Conservation (phyloP, 495 filamentous ascomycete genomes). For the Aspergillus leporis region DNA sequence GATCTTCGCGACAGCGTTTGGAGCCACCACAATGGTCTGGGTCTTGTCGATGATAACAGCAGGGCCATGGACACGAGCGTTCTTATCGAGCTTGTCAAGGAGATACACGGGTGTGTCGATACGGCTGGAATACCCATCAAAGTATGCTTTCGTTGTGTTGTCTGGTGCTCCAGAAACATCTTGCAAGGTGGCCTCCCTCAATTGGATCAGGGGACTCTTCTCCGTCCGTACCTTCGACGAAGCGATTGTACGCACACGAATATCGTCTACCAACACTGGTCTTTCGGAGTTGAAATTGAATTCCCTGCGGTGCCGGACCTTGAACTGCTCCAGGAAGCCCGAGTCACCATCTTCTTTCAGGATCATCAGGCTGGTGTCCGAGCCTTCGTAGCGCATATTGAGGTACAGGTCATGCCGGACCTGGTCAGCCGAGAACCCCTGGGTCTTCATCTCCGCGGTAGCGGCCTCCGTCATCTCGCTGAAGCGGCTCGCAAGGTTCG, state of each 20-base stretch:
- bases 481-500: constrained; percentile 35
- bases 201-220: constrained; percentile 41
- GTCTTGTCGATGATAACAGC: constrained; percentile 93
- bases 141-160: constrained; percentile 44
- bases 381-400: constrained; percentile 56
- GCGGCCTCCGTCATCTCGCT: constrained; percentile 31
- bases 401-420: constrained; percentile 52
- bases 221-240: constrained; percentile 43
- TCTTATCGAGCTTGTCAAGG: constrained; percentile 72
- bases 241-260: constrained; percentile 51
- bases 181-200: constrained; percentile 34
- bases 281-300: constrained; percentile 55
- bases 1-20: constrained; percentile 59
- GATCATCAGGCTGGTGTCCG: constrained; percentile 56
- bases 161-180: constrained; percentile 31
- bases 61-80: constrained; percentile 78
- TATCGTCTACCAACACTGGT: constrained; percentile 52
- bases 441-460: constrained; percentile 38
- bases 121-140: constrained; percentile 64
- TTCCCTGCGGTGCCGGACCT: constrained; percentile 48
- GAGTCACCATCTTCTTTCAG: constrained; percentile 38
- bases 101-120: constrained; percentile 83
- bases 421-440: constrained; percentile 42
- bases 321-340: constrained; percentile 46
- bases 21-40: constrained; percentile 92